Percentiles rank a stretch among this genome's conserved stretches.
Conservation (phyloP, 371 early-diverging fungal species). For the Globomyces sp. region DNA sequence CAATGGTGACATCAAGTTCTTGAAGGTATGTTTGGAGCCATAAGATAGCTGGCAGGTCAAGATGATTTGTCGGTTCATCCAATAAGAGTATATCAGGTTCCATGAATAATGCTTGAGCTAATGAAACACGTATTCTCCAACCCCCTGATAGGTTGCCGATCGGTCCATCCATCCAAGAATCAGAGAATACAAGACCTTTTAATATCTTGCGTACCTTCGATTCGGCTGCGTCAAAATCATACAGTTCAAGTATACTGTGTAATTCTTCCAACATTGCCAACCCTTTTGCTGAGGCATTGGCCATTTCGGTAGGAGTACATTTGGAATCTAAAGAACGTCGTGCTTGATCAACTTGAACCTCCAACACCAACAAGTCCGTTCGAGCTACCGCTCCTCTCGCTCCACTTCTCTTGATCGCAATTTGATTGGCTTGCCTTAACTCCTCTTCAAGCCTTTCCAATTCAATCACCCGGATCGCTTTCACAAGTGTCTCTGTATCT, state of each 20-base stretch:
- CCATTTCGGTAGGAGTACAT: not conserved
- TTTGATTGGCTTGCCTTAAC: conserved; percentile 54
- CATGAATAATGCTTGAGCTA: conserved; percentile 77
- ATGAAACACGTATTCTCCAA: conserved; percentile 83
- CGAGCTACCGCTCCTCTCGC: conserved; percentile 70
- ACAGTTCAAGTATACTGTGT: conserved; percentile 34
- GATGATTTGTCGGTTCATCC: conserved; percentile 87
- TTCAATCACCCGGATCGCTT: conserved; percentile 20
- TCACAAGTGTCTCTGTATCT: conserved; percentile 14
- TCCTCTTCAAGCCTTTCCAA: conserved; percentile 37
- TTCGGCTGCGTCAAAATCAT: conserved; percentile 46
- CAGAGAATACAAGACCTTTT: conserved; percentile 46
- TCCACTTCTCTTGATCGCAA: conserved; percentile 75
- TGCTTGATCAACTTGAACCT: conserved; percentile 4
- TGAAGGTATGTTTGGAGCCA: conserved; percentile 76
- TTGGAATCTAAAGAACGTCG: not conserved
- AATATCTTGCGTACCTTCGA: conserved; percentile 61
- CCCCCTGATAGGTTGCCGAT: conserved; percentile 73
- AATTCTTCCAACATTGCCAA: conserved; percentile 9
- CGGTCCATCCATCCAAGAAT: conserved; percentile 32
- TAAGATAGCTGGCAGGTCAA: conserved; percentile 75
- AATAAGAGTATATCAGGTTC: conserved; percentile 78
- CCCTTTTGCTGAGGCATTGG: not conserved
- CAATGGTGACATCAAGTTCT: conserved; percentile 53
- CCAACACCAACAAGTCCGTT: conserved; percentile 6